Evolutionary conservation across 2,329 filamentous ascomycete genomes (phyloP), one percentile per base, ranked within the genome.

Genomic region (Didymella pinodella): DNA sequence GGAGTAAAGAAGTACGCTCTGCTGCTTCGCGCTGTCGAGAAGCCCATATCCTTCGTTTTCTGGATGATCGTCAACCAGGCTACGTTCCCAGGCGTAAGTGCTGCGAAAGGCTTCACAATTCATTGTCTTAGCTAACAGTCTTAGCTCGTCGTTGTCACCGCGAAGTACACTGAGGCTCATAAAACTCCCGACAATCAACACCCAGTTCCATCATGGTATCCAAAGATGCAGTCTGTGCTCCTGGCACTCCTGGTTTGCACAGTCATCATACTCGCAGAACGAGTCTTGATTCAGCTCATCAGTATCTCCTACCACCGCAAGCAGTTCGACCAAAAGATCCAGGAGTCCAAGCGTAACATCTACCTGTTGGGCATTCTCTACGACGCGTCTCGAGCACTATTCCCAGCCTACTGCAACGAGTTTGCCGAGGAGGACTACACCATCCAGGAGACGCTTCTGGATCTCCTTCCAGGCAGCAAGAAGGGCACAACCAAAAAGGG

Each of bases 401-500:
- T 98, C 72, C 95, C 95, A 26, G 90, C 93, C 79, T 97, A 97
- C 80, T 97, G 93, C 78, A 84, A 83, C 25, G 94, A 98, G 70
- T 98, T 99, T 69, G 83, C 85, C 18, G 91, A 97, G 25, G 95
- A 98, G 75, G 95, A 99, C 77, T 91, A 93, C 73, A 83, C 92
- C 70, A 97, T 99, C 74, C 91, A 91, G 72, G 93, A 97, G 71
- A 86, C 79, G 22, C 67, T 70, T 18, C 66, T 83, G 43, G 77
- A 93, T 70, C 81, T 92, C 45, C 84, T 87, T 64, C 81, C 92
- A 18, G 81, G 83, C 16, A 85, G 83, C 61, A 86, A 85, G 58
- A 83, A 81, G 67, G 83, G 80, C 41, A 78, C 70, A 7, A 49
- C 66, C 11, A 72, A 78, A 40, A 81, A 83, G 72, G 78, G 75